Conservation (phyloP, 2,329 filamentous ascomycete species). For the Dothistroma septosporum region DNA sequence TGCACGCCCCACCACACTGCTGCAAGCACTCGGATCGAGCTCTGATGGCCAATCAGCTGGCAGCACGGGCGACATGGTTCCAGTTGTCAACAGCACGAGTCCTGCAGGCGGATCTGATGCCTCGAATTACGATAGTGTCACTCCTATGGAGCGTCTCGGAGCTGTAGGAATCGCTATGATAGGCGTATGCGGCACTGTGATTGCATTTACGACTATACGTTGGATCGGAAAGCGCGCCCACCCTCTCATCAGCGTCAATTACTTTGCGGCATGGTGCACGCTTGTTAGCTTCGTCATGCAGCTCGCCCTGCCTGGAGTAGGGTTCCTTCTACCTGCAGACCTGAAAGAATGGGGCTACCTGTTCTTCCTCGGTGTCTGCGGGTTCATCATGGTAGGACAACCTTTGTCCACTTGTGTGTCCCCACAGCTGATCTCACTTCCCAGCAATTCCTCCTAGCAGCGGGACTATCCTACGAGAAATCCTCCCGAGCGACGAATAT, state of each 20-base stretch:
- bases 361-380: slow-evolving; percentile 64
- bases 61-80: slow-evolving; percentile 32
- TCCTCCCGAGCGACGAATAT: slow-evolving; percentile 60
- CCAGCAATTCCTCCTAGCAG: slow-evolving; percentile 75
- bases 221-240: slow-evolving; percentile 77
- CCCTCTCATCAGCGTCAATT: slow-evolving; percentile 79
- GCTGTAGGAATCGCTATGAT: slow-evolving; percentile 70
- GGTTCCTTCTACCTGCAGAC: slow-evolving; percentile 54
- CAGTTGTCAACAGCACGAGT: slow-evolving; percentile 31
- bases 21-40: slow-evolving; percentile 36
- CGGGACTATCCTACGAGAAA: slow-evolving; percentile 69
- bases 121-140: slow-evolving; percentile 44
- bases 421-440: not conserved
- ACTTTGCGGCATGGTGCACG: slow-evolving; percentile 69
- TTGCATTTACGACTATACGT: slow-evolving; percentile 70
- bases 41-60: slow-evolving; percentile 31
- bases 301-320: slow-evolving; percentile 51
- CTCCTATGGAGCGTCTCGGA: slow-evolving; percentile 60
- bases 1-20: slow-evolving; percentile 63
- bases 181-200: slow-evolving; percentile 71
- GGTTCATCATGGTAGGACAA: slow-evolving; percentile 63
- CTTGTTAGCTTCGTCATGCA: slow-evolving; percentile 63
- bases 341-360: slow-evolving; percentile 63
- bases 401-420: too few species aligned
- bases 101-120: slow-evolving; percentile 24